Evolutionary conservation across 1,284 basidiomycete genomes (phyloP), one percentile per base, ranked within the genome.

Genomic region (Retiboletus flavoniger): DNA sequence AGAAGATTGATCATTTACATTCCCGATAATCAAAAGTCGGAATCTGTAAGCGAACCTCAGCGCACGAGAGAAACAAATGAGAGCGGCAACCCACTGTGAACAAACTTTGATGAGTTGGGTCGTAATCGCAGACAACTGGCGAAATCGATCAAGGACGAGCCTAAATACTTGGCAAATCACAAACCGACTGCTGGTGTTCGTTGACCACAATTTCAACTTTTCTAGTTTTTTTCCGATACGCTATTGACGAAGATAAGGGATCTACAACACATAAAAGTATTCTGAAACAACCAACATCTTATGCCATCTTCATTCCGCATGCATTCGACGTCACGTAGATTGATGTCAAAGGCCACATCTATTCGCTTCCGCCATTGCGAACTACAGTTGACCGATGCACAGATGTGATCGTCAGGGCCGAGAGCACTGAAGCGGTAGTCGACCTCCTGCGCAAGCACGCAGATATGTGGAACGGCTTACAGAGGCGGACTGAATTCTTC

Each of bases 21-120:
- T 57, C 1, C 62, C 60, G 4, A 61, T 64, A 1, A 64, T 34
- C 21, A 61, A 7, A 34, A 64, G 40, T 9, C 60, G 49, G 31
- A 61, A 63, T 17, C 60, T 64, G 40, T 9, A 11, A 4, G 21
- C 2, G 11, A 43, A 5, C 1, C 9, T 55, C 11, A 44, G 19
- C 3, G 6, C 9, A 32, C 1, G 21, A 41, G 7, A 11, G 10
- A 34, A n/a, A 28, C 1, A 16, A 4, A 31, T 4, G 9, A 5
- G 5, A 17, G n/a, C 9, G 5, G 9, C 13, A 24, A 21, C 57
- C 28, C 24, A 60, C 60, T 5, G 38, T 43, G 53, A 21, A 57
- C 58, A 60, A 19, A 17, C 32, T 4, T 47, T 1, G 34, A 60
- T 38, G 48, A 48, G 41, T 14, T 28, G n/a, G 16, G 29, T 17